These are phyloP conservation scores for Colletotrichum gloeosporioides DNA, from an alignment of 2,329 filamentous ascomycete genomes.

Conservation along the genomic window DNA sequence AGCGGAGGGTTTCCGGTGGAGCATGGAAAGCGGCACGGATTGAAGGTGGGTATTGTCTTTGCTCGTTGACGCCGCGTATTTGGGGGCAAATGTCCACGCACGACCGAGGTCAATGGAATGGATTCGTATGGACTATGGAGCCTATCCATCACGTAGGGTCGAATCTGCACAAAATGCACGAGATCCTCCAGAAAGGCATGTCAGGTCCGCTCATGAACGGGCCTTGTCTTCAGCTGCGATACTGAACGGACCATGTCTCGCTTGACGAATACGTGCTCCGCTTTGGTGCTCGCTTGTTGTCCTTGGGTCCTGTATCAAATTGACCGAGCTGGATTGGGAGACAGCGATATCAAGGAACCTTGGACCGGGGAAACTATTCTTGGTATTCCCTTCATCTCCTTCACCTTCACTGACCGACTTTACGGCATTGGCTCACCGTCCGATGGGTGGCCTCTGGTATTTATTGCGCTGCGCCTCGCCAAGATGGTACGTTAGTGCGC, in stretches of 20 bases:
- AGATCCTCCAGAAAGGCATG: not conserved
- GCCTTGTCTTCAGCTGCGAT: not conserved
- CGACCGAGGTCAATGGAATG: not conserved
- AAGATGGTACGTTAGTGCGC: not conserved
- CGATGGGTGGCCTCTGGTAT: not conserved
- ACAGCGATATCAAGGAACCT: not conserved
- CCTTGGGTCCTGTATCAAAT: not conserved
- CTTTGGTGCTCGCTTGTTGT: not conserved
- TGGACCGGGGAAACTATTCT: not conserved
- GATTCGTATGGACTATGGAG: not conserved
- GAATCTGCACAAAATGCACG: not conserved
- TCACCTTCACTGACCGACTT: not conserved
- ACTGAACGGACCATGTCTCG: not conserved
- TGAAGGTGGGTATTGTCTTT: not conserved
- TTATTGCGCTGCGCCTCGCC: not conserved
- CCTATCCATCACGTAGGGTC: not conserved
- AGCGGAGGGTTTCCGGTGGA: not conserved
- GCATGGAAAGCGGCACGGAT: not conserved
- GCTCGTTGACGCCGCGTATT: not conserved
- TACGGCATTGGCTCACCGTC: not conserved
- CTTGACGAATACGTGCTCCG: not conserved
- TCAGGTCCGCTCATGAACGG: not conserved
- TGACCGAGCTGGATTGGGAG: not conserved
- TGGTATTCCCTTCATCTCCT: constrained; percentile 3
- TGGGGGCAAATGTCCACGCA: not conserved